Base-by-base conservation (phyloP, 768 basidiomycete species). In the Tubosaeta sp. region DNA sequence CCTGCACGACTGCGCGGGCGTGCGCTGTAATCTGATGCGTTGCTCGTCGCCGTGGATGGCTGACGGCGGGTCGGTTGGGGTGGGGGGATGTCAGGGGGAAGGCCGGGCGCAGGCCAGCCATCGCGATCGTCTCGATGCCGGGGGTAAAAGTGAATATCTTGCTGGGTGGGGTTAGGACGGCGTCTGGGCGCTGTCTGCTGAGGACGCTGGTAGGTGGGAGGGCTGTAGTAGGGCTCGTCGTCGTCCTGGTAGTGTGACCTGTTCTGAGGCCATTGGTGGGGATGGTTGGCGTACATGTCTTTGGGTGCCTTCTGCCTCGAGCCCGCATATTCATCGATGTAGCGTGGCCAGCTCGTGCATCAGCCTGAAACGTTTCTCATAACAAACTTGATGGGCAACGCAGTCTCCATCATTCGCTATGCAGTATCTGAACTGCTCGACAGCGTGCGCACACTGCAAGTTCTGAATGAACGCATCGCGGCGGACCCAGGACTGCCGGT, bases 401-500 rank as follows among this genome's bases (percentile, higher is more conserved):
- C 53, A 16, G 4, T 69, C 18, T 61, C 67, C 2, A 42, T 59
- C 51, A 2, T 58, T 12, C 57, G 58, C 24, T 48, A 55, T 39
- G 60, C 55, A 1, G 35, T 68, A 34, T 16, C 27, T 4, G 62
- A 68, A 14, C 54, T 68, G 27, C 36, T 58, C 44, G 54, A 53
- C 29, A 57, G 44, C 16, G 44, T 58, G 12, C 56, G 42, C 43
- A 43, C 59, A 4, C 60, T 72, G 25, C 58, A 63, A 21, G 35
- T 50, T 0, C 48, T 78, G 49, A 56, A 60, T 6, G 56, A 66
- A 25, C 71, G 75, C 40, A 45, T 78, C 40, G 49, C 70, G 8
- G 35, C 30, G 0, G 69, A 71, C 9, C 85, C 86, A 0, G 86
- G 84, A 0, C 64, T 88, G 2, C 87, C 88, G 0, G 68, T 77